These are phyloP conservation scores for Leccinum boreale DNA, from an alignment of 768 basidiomycete genomes.

Conservation along the genomic window DNA sequence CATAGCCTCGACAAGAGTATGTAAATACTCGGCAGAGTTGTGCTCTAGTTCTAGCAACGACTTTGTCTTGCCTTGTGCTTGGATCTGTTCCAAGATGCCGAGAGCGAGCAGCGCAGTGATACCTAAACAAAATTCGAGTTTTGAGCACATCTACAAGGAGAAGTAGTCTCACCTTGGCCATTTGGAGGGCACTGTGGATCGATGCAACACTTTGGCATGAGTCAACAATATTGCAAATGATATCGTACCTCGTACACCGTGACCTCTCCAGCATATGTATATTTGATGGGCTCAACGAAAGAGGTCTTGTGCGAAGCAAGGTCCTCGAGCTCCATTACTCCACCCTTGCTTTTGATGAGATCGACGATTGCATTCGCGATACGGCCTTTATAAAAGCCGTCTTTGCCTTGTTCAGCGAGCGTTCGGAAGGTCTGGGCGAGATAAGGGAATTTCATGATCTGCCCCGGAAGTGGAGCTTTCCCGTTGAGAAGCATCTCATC, in stretches of 20 bases:
- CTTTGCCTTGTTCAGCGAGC: constrained; percentile 77
- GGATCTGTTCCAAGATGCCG: constrained; percentile 86
- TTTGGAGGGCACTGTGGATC: constrained; percentile 83
- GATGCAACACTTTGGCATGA: not conserved
- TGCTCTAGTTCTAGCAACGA: constrained; percentile 81
- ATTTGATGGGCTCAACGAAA: constrained; percentile 87
- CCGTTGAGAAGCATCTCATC: constrained; percentile 85
- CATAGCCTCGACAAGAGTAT: constrained; percentile 81
- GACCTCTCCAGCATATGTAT: constrained; percentile 81
- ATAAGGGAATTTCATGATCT: constrained; percentile 77
- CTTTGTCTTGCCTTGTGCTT: constrained; percentile 65
- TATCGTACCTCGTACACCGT: constrained; percentile 83
- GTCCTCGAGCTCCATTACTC: constrained; percentile 93
- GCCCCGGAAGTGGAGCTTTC: constrained; percentile 79
- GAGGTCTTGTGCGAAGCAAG: constrained; percentile 77
- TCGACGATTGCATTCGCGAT: constrained; percentile 88
- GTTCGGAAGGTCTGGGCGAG: constrained; percentile 82
- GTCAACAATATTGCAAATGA: not conserved
- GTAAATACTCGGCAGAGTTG: constrained; percentile 87
- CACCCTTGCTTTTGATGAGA: constrained; percentile 80
- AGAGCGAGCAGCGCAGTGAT: constrained; percentile 90
- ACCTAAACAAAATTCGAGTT: constrained; percentile 36
- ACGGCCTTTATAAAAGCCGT: constrained; percentile 92
- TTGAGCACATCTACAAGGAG: not conserved
- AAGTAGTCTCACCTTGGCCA: constrained; percentile 65